These are phyloP conservation scores for Hypoxylon rubiginosum DNA, from an alignment of 2,329 filamentous ascomycete genomes.

Conservation along the genomic window DNA sequence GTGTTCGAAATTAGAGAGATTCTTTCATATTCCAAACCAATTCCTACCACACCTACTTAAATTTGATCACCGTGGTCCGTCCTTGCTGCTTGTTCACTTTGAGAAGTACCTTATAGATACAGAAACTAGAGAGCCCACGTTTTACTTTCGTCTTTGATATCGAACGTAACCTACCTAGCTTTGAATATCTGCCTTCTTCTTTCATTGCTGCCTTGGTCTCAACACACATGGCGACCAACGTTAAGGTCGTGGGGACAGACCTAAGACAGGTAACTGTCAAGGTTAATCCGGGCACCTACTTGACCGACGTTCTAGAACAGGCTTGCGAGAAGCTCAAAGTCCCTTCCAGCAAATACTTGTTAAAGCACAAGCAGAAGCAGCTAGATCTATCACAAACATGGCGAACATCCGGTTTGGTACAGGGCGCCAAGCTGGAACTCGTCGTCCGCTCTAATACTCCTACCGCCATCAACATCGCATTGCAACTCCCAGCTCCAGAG, in stretches of 20 bases:
- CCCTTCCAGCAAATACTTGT: slow-evolving; percentile 77
- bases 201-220: slow-evolving; percentile 7
- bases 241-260: slow-evolving; percentile 87
- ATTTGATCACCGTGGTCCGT: not conserved
- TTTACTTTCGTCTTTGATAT: not conserved
- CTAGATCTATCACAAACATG: slow-evolving; percentile 89
- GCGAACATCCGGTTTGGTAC: slow-evolving; percentile 82
- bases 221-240: slow-evolving; percentile 81
- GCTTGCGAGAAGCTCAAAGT: slow-evolving; percentile 87
- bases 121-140: too few relatives aligned
- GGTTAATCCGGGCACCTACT: slow-evolving; percentile 82
- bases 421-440: slow-evolving; percentile 93
- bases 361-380: slow-evolving; percentile 91
- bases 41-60: slow-evolving; percentile 2
- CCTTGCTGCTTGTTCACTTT: not conserved
- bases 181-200: slow-evolving; percentile 1
- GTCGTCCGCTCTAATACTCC: slow-evolving; percentile 88
- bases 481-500: slow-evolving; percentile 84
- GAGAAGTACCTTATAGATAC: too few relatives aligned
- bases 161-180: not conserved
- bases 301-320: slow-evolving; percentile 88
- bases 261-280: slow-evolving; percentile 85
- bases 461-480: slow-evolving; percentile 86
- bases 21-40: slow-evolving; percentile 34
- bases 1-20: not conserved